These are phyloP conservation scores for Amaranthus palmeri DNA, from an alignment of 148 eudicot genomes.

Conservation along the genomic window DNA sequence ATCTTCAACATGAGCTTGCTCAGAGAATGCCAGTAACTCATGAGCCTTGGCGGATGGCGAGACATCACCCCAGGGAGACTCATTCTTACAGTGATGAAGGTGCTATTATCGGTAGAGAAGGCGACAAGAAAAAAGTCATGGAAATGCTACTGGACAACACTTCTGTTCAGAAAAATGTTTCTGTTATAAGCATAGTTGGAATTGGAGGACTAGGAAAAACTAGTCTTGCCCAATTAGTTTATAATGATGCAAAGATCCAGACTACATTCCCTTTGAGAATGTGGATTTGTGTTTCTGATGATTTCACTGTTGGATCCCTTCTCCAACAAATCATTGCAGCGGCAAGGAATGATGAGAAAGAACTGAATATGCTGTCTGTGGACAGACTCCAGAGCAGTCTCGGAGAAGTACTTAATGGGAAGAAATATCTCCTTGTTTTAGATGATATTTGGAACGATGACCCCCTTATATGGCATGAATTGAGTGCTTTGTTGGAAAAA, in stretches of 20 bases:
- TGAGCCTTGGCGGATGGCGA: no score
- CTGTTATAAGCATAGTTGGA: slow-evolving; percentile 25
- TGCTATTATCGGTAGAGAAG: slow-evolving; percentile 28
- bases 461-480: no score
- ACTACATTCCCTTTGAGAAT: slow-evolving; percentile 21
- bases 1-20: no score
- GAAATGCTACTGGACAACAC: not conserved
- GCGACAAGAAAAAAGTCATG: not conserved
- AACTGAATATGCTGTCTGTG: no score
- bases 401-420: no score
- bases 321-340: no score
- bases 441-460: no score
- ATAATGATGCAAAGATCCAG: slow-evolving; percentile 16
- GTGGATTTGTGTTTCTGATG: slow-evolving; percentile 32
- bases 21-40: no score
- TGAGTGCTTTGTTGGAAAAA: no score
- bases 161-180: not conserved
- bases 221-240: slow-evolving; percentile 25
- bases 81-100: slow-evolving; percentile 13
- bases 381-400: no score
- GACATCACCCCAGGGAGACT: slow-evolving; percentile 4
- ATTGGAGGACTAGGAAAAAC: slow-evolving; percentile 32
- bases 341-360: no score
- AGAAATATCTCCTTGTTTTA: no score
- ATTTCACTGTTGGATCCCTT: not conserved